Evolutionary conservation across 2,329 filamentous ascomycete species (phyloP).

Genomic region (Xylaria sp.): DNA sequence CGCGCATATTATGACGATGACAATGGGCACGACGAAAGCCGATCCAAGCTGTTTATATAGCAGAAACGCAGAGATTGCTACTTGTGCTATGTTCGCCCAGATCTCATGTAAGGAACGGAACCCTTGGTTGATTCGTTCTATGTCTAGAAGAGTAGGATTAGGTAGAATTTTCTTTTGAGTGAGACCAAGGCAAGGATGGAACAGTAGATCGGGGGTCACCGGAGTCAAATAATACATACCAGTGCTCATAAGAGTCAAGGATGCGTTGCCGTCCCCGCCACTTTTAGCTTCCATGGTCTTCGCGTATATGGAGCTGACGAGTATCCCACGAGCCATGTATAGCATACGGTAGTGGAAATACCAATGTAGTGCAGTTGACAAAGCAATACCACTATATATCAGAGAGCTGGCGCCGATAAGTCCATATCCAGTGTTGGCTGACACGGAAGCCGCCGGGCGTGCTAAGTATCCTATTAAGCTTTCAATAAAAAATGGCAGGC

Average conservation of each 20-base stretch:
- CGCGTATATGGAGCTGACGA: neutral
- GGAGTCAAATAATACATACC: neutral
- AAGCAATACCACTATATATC: conserved; percentile 49
- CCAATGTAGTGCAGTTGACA: conserved; percentile 38
- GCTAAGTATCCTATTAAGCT: conserved; percentile 40
- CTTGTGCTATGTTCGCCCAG: neutral
- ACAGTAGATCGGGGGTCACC: neutral
- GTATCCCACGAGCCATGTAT: neutral
- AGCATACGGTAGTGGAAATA: neutral
- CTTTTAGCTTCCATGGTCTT: neutral
- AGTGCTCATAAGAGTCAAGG: conserved; percentile 40
- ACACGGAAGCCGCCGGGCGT: conserved; percentile 6
- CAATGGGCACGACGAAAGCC: conserved; percentile 54
- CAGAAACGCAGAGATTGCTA: conserved; percentile 50
- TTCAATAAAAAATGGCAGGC: conserved; percentile 44
- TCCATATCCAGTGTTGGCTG: conserved; percentile 45
- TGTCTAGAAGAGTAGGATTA: neutral
- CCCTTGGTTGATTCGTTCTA: neutral
- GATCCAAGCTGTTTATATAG: conserved; percentile 53
- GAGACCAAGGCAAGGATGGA: neutral
- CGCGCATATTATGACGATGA: conserved; percentile 45
- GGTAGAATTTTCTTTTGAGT: neutral
- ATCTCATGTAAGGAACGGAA: neutral
- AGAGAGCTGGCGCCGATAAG: conserved; percentile 49
- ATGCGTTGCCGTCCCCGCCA: neutral